These are phyloP conservation scores for Aspergillus sergii DNA, from an alignment of 2,329 filamentous ascomycete species.

Conservation along the genomic window DNA sequence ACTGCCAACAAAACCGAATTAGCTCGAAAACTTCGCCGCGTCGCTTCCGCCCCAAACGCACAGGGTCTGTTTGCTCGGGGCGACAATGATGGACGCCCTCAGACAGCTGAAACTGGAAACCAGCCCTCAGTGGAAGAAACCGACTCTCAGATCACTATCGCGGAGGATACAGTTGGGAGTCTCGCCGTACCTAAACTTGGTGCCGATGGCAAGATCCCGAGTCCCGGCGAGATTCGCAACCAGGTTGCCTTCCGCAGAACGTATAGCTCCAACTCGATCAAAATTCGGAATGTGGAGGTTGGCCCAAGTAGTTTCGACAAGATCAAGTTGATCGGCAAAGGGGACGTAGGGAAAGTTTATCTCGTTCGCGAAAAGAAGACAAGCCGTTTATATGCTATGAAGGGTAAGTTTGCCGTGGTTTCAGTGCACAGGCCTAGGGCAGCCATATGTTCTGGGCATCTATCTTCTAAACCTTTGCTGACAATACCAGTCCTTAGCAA, in stretches of 20 bases:
- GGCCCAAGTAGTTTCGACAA: constrained; percentile 96
- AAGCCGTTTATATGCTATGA: constrained; percentile 94
- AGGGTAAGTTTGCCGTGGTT: constrained; percentile 65
- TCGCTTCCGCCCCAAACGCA: constrained; percentile 95
- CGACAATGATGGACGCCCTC: constrained; percentile 68
- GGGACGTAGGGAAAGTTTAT: constrained; percentile 98
- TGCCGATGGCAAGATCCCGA: constrained; percentile 65
- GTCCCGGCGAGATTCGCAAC: constrained; percentile 66
- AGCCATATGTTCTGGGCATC: neutral
- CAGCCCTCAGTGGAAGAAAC: constrained; percentile 69
- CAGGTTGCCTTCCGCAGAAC: constrained; percentile 83
- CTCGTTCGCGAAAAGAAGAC: constrained; percentile 98
- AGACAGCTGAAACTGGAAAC: constrained; percentile 84
- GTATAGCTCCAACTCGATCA: constrained; percentile 99
- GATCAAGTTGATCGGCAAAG: constrained; percentile 98
- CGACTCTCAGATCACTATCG: constrained; percentile 56
- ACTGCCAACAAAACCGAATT: constrained; percentile 89
- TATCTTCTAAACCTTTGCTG: constrained; percentile 8
- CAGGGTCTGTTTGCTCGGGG: constrained; percentile 79
- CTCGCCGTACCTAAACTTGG: constrained; percentile 37
- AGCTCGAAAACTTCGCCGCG: constrained; percentile 86
- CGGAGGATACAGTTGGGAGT: constrained; percentile 44
- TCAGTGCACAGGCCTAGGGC: too few species aligned
- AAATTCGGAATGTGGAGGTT: constrained; percentile 95
- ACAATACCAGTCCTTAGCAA: constrained; percentile 82